Evolutionary conservation across 169 alveolate genomes (phyloP), one percentile per base, ranked within the genome.

Genomic region (Plasmodium knowlesi): DNA sequence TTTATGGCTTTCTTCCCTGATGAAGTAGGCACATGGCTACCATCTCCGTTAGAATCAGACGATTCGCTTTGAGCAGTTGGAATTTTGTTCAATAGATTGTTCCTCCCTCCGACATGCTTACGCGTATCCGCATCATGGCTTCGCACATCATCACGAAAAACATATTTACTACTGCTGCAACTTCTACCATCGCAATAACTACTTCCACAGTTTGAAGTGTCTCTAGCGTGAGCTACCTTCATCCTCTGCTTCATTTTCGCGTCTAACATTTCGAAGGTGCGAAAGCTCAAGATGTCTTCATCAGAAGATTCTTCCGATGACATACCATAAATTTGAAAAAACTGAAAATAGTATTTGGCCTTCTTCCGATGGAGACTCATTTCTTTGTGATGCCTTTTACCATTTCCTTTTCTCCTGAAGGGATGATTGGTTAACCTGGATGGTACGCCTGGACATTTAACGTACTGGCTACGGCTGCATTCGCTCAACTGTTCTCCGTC

Each of bases 261-360:
- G 30, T 46, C 53, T 5, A 25, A 6, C 43, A 57, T 85, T 14
- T 74, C 79, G 30, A 85, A 85, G 16, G 83, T 67, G 43, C 32
- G 25, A 50, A 85, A 73, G 70, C 34, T 54, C 34, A 74, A 50
- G n/a, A 34, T 39, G 70, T 73, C 84, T 19, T 22, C 41, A 19
- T 74, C 93, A 4, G 92, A 83, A 0, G 92, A 83, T 83, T 83
- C 92, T 4, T 83, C 92, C 0, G 93, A 85, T 16, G 74, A 73
- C 39, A 67, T 22, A n/a, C 93, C 93, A 34, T 85, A 85, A 30
- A 85, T 57, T 30, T 85, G 93, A 28, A 41, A 74, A 85, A 85
- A 85, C 3, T 85, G 72, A 39, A 85, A 85, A 74, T 74, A 85
- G 67, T 85, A 85, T 9, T 46, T 73, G 22, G 80, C 53, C 57